Conservation (phyloP, 257 asterid species). For the Scutellaria galericulata region DNA sequence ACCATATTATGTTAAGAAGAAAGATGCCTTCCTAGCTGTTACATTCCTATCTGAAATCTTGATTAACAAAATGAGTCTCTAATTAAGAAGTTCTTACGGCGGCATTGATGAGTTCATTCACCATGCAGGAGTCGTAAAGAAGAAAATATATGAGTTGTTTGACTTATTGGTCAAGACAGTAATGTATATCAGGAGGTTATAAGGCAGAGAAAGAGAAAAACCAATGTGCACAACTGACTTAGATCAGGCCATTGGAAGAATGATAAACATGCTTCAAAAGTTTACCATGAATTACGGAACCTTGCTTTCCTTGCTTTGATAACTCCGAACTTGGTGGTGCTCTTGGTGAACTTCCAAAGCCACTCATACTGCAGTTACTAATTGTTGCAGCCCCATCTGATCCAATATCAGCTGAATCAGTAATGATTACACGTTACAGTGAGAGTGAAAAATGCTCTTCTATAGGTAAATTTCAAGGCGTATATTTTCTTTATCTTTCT, state of each 20-base stretch:
- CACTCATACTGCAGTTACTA: conserved; percentile 56
- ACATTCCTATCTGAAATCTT: not conserved
- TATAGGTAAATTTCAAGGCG: conserved; percentile 2
- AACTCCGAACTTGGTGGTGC: conserved; percentile 47
- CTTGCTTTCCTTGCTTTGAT: conserved; percentile 50
- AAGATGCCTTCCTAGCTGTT: not conserved
- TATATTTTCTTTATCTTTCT: not conserved
- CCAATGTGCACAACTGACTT: not conserved
- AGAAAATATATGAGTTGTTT: not conserved
- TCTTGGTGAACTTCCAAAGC: conserved; percentile 57
- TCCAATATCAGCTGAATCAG: conserved; percentile 82
- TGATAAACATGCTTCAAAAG: conserved; percentile 28
- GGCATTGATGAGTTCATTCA: not conserved
- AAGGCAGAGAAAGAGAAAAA: not conserved
- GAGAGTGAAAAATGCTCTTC: conserved; percentile 41
- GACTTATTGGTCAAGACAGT: not conserved
- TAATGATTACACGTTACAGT: conserved; percentile 46
- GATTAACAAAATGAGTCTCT: conserved; percentile 5
- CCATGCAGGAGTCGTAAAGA: not conserved
- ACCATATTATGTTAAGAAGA: not conserved
- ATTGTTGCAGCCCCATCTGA: conserved; percentile 58
- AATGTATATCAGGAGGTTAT: not conserved
- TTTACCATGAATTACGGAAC: conserved; percentile 63
- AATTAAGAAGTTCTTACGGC: conserved; percentile 14
- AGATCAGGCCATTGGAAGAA: conserved; percentile 6